Percentiles rank a stretch among this genome's conserved stretches.
These are phyloP conservation scores for Phaseolus coccineus DNA, from an alignment of 331 rosid species.

Conservation along the genomic window DNA sequence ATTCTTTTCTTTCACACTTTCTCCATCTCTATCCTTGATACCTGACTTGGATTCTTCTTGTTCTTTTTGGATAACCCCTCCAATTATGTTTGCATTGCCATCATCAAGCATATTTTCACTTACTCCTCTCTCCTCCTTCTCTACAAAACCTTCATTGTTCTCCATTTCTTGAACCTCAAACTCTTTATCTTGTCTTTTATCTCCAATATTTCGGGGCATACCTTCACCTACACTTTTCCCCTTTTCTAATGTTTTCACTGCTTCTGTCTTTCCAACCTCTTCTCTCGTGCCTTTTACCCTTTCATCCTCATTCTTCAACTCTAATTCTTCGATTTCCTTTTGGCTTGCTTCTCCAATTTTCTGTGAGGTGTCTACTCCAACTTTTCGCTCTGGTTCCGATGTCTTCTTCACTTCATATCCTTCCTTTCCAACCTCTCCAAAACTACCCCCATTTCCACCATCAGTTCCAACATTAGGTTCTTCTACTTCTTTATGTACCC, in stretches of 20 bases:
- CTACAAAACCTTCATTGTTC: background rate
- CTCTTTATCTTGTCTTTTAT: conserved; percentile 2
- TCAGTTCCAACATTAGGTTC: conserved; percentile 30
- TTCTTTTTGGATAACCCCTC: background rate
- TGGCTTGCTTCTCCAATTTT: conserved; percentile 16
- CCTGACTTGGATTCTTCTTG: conserved; percentile 23
- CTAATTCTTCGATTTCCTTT: background rate
- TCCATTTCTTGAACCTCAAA: background rate
- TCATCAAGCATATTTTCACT: conserved; percentile 16
- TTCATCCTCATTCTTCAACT: background rate
- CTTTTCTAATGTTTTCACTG: background rate
- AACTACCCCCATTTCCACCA: conserved; percentile 18
- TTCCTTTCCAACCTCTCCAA: background rate
- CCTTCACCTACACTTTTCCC: background rate
- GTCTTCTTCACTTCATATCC: conserved; percentile 26
- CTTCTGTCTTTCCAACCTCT: conserved; percentile 14
- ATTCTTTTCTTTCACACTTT: conserved; percentile 16
- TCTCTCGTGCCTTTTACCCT: background rate
- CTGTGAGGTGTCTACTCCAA: background rate
- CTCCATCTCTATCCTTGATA: conserved; percentile 21
- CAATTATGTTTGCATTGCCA: background rate
- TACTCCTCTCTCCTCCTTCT: background rate
- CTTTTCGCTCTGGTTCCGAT: background rate
- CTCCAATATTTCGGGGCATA: background rate
- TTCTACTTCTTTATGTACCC: background rate